phyloP scores from a whole-genome alignment of 2,329 filamentous ascomycete genomes.

The Monilinia laxa region DNA sequence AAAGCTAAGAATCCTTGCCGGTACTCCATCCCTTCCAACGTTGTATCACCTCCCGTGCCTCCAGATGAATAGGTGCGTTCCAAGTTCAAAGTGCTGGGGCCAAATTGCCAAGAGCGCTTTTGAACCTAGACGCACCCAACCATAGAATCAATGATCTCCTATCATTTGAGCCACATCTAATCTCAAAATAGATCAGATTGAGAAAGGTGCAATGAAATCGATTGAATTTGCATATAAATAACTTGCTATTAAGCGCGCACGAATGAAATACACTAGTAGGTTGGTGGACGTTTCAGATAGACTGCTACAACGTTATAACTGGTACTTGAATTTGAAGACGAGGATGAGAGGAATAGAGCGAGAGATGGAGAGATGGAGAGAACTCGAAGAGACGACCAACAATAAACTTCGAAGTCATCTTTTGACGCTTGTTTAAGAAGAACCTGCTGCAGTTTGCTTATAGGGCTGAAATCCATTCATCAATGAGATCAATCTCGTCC shows the following conservation, averaged over 20 bases:
- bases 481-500: neutral
- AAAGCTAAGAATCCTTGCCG: conserved; percentile 7
- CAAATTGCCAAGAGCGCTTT: conserved; percentile 16
- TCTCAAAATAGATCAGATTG: conserved; percentile 26
- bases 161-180: conserved; percentile 13
- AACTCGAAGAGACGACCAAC: neutral
- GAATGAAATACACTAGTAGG: neutral
- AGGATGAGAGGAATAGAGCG: neutral
- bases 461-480: conserved; percentile 14
- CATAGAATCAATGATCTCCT: neutral
- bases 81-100: neutral
- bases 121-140: conserved; percentile 15
- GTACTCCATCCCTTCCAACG: neutral
- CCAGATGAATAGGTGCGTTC: neutral
- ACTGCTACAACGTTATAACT: neutral
- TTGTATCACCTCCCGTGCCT: neutral
- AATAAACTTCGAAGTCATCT: neutral
- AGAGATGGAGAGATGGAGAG: neutral
- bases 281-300: conserved; percentile 12
- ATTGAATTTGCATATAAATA: conserved; percentile 16
- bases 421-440: neutral
- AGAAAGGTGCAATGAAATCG: conserved; percentile 14
- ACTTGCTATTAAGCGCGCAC: conserved; percentile 11
- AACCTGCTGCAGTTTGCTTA: neutral
- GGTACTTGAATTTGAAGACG: neutral